These are phyloP conservation scores for Brasilioporus rufonigricans DNA, from an alignment of 768 basidiomycete species.

Conservation along the genomic window DNA sequence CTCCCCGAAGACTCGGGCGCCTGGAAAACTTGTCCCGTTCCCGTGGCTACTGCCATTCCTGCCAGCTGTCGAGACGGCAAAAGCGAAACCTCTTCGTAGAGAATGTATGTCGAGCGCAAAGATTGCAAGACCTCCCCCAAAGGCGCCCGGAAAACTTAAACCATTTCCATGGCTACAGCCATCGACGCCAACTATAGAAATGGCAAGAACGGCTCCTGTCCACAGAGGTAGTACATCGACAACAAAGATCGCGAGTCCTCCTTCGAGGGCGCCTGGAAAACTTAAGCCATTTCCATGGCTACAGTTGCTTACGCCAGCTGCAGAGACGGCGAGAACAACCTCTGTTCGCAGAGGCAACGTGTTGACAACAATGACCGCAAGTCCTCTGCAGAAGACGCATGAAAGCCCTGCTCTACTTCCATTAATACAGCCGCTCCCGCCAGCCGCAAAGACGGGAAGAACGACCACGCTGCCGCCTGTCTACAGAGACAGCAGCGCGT, in stretches of 20 bases:
- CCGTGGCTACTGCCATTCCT: too few relatives aligned
- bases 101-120: background rate
- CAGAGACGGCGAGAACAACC: background rate
- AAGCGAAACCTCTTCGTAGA: background rate
- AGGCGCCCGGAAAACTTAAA: background rate
- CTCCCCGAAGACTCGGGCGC: too few relatives aligned
- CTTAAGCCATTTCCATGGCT: conserved; percentile 7
- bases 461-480: background rate
- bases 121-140: background rate
- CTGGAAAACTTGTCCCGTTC: too few relatives aligned
- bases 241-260: background rate
- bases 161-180: background rate
- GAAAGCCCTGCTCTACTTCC: background rate
- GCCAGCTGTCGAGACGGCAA: too few relatives aligned
- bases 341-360: background rate
- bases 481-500: background rate
- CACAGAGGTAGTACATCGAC: too few relatives aligned
- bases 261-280: background rate
- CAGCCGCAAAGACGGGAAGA: too few relatives aligned
- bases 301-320: background rate
- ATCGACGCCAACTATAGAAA: background rate
- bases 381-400: background rate
- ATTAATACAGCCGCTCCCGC: background rate
- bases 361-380: background rate
- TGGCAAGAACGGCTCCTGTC: background rate